These are phyloP conservation scores for Penicillium polonicum DNA, from an alignment of 2,329 filamentous ascomycete species.

Conservation along the genomic window DNA sequence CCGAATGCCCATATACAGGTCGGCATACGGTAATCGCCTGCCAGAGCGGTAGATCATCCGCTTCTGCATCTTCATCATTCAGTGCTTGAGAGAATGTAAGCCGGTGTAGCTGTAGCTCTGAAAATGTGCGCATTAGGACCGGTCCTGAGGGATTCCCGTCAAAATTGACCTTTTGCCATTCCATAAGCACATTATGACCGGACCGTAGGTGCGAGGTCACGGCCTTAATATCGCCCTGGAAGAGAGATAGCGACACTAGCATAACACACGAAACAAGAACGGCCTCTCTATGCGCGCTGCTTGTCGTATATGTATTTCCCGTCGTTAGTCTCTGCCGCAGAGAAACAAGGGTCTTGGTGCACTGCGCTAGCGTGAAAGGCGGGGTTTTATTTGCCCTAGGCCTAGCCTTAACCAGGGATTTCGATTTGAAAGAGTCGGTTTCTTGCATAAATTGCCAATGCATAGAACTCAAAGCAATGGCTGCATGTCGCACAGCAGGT, in stretches of 20 bases:
- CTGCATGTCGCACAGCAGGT: neutral
- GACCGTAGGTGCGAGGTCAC: neutral
- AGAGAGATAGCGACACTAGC: neutral
- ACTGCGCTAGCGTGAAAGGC: neutral
- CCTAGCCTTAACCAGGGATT: neutral
- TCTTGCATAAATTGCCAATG: neutral
- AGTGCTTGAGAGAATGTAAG: neutral
- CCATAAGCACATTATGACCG: neutral
- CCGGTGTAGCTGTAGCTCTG: conserved; percentile 1
- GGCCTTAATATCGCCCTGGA: neutral
- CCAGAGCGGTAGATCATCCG: neutral
- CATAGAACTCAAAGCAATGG: neutral
- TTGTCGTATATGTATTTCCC: neutral
- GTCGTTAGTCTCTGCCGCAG: neutral
- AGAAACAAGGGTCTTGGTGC: neutral
- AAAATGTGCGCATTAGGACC: neutral
- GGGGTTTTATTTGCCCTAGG: neutral
- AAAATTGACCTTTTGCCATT: conserved; percentile 1
- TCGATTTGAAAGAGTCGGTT: neutral
- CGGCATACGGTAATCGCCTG: neutral
- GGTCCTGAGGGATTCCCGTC: neutral
- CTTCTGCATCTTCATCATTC: neutral
- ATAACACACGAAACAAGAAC: conserved; percentile 1
- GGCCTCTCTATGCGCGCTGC: neutral
- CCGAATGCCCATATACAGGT: neutral